Percentiles rank a stretch among this genome's conserved stretches.
Conservation (phyloP, 805 yeast genomes). For the Lipomyces yamadae region DNA sequence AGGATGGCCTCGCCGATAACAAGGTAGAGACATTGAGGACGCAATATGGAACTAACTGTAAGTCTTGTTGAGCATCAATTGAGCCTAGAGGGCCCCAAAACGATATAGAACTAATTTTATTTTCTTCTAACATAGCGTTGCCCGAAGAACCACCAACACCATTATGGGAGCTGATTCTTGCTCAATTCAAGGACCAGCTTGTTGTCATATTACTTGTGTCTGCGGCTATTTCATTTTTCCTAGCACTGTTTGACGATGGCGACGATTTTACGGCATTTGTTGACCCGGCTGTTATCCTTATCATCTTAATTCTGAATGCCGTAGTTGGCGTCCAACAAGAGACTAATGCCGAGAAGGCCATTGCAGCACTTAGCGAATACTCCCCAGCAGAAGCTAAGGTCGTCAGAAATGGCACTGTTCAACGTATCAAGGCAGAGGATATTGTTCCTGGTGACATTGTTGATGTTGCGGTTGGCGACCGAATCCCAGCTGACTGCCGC, state of each 20-base stretch:
- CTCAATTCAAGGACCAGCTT: slow-evolving; percentile 49
- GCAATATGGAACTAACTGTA: slow-evolving; percentile 39
- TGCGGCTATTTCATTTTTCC: slow-evolving; percentile 45
- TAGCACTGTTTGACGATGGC: slow-evolving; percentile 45
- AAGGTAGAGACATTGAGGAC: slow-evolving; percentile 34
- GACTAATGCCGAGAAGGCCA: slow-evolving; percentile 56
- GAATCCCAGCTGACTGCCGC: slow-evolving; percentile 53
- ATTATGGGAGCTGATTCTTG: slow-evolving; percentile 45
- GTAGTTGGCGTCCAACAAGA: slow-evolving; percentile 58
- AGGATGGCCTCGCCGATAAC: slow-evolving; percentile 37
- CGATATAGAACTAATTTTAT: slow-evolving; percentile 8
- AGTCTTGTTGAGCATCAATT: neutral
- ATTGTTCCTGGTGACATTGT: slow-evolving; percentile 55
- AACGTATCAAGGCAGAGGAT: slow-evolving; percentile 50
- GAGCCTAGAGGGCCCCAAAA: neutral
- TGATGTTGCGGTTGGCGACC: slow-evolving; percentile 51
- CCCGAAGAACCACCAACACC: slow-evolving; percentile 50
- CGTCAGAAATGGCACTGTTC: slow-evolving; percentile 50
- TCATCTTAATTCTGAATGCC: slow-evolving; percentile 54
- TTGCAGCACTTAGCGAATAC: slow-evolving; percentile 55
- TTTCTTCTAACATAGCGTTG: slow-evolving; percentile 37
- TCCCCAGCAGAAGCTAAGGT: slow-evolving; percentile 56
- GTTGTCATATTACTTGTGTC: slow-evolving; percentile 46
- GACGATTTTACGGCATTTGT: slow-evolving; percentile 46
- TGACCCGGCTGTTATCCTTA: slow-evolving; percentile 52